Evolutionary conservation across 371 early-diverging fungal genomes (phyloP).

Genomic region (Dichotomocladium elegans): DNA sequence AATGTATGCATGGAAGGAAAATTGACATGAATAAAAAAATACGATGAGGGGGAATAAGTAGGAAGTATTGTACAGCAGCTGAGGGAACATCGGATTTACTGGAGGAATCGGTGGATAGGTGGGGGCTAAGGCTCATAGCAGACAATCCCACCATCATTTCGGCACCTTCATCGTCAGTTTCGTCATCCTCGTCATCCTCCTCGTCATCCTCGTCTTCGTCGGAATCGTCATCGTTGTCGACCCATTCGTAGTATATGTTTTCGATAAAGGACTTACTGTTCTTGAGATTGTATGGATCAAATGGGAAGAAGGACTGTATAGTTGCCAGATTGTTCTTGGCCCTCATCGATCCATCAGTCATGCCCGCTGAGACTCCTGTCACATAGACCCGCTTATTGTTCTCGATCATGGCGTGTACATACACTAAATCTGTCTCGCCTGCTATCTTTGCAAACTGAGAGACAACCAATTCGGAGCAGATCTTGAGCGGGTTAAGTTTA

Average conservation of each 20-base stretch:
- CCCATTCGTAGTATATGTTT: slow-evolving; percentile 68
- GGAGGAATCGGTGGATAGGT: too few species aligned
- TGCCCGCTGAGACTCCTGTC: slow-evolving; percentile 20
- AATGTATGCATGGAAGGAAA: too few species aligned
- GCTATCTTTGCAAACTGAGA: slow-evolving; percentile 82
- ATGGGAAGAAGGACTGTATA: slow-evolving; percentile 91
- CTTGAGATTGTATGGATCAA: slow-evolving; percentile 86
- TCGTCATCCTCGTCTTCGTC: slow-evolving; percentile 38
- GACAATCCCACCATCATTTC: slow-evolving; percentile 46
- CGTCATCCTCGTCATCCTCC: slow-evolving; percentile 41
- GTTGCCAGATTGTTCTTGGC: slow-evolving; percentile 23
- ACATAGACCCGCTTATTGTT: slow-evolving; percentile 55
- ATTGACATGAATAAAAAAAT: too few species aligned
- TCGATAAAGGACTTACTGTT: slow-evolving; percentile 60
- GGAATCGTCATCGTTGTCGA: slow-evolving; percentile 51
- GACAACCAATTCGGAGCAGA: slow-evolving; percentile 78
- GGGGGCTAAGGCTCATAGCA: slow-evolving; percentile 62
- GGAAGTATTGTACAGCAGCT: too few species aligned
- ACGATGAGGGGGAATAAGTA: too few species aligned
- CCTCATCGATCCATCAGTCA: slow-evolving; percentile 5
- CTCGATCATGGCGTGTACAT: slow-evolving; percentile 76
- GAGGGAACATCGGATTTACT: too few species aligned
- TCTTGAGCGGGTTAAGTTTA: slow-evolving; percentile 80
- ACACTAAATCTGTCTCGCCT: slow-evolving; percentile 79
- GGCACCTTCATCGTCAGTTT: slow-evolving; percentile 42